Evolutionary conservation across 192 early-diverging fungal species (phyloP).

Genomic region (Kickxella alabastrina): DNA sequence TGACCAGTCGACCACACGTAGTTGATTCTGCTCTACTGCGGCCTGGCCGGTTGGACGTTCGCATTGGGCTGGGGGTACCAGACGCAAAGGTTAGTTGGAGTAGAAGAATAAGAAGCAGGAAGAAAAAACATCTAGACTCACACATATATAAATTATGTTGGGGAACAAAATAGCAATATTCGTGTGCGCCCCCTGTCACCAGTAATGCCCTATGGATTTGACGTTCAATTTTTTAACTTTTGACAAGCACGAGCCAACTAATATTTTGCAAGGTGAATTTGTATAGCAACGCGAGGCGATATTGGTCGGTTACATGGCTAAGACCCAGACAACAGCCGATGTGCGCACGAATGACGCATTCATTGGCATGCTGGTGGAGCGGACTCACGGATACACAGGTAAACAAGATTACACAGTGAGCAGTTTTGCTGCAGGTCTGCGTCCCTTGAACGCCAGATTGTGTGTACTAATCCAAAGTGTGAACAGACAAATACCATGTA

Average conservation of each 20-base stretch:
- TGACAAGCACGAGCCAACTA: no score
- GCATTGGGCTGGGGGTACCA: slow-evolving; percentile 63
- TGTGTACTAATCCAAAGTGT: background rate
- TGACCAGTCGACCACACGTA: slow-evolving; percentile 68
- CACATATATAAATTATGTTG: no score
- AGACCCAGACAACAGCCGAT: slow-evolving; percentile 54
- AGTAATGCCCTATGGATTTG: no score
- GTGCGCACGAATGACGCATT: slow-evolving; percentile 25
- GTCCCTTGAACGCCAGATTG: no score
- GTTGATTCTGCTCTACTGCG: slow-evolving; percentile 81
- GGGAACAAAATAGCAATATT: no score
- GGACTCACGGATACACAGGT: slow-evolving; percentile 53
- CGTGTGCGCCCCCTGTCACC: no score
- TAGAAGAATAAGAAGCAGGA: background rate
- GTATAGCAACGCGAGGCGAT: slow-evolving; percentile 58
- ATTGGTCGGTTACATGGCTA: slow-evolving; percentile 53
- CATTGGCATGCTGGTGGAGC: slow-evolving; percentile 43
- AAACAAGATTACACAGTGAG: slow-evolving; percentile 4
- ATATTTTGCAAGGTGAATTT: no score
- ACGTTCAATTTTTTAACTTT: no score
- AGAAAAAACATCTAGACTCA: no score
- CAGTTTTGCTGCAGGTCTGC: no score
- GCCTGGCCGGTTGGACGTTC: slow-evolving; percentile 81
- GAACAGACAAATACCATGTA: background rate
- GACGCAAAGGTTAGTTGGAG: slow-evolving; percentile 46